Conservation (phyloP, 1,284 basidiomycete species). For the Gomphus bonarii region DNA sequence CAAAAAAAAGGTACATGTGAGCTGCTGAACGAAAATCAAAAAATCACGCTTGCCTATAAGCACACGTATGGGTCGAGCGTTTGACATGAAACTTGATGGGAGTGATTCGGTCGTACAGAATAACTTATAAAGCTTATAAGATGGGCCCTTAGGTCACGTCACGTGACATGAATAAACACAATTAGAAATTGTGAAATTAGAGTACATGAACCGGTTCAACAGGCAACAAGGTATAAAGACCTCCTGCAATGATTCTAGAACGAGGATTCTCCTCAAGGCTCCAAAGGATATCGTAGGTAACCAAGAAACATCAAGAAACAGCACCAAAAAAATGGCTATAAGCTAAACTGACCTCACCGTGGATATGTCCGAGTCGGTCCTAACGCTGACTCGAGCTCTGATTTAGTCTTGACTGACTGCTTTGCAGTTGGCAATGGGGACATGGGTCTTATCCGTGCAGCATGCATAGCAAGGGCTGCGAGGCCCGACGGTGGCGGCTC, state of each 20-base stretch:
- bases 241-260: neutral
- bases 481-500: neutral
- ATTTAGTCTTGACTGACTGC: conserved; percentile 2
- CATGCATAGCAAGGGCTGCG: conserved; percentile 10
- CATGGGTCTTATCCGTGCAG: conserved; percentile 9
- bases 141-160: neutral
- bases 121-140: neutral
- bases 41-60: conserved; percentile 3
- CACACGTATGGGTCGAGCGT: neutral
- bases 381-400: conserved; percentile 8
- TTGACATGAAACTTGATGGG: neutral
- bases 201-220: neutral
- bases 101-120: neutral
- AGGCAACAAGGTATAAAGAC: neutral
- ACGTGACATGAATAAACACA: neutral
- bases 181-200: too few species aligned
- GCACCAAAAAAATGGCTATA: neutral
- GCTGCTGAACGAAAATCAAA: neutral
- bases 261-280: neutral
- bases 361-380: conserved; percentile 1
- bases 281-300: neutral
- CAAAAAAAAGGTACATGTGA: neutral
- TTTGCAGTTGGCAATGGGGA: conserved; percentile 3
- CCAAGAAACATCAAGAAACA: neutral
- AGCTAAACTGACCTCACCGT: neutral